A percentile compares a stretch with the other conserved stretches of the same genome.
phyloP scores from a whole-genome alignment of 495 filamentous ascomycete genomes.

The Penicillium diatomitis region DNA sequence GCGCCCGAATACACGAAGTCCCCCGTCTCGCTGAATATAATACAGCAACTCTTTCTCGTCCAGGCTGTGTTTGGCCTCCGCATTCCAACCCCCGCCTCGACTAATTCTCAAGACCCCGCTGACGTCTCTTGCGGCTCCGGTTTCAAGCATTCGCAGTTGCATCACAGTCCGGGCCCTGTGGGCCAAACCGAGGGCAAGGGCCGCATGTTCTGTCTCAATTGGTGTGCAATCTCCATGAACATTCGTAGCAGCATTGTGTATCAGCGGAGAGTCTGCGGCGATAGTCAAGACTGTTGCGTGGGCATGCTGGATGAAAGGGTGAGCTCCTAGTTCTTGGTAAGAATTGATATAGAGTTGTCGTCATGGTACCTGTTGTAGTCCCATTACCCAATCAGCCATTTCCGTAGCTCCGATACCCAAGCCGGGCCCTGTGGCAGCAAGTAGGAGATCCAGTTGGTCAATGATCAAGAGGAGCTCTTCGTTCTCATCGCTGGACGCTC shows the following conservation, averaged over 20 bases:
- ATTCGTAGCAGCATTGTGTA: constrained; percentile 37
- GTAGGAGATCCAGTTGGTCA: constrained; percentile 43
- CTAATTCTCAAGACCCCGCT: constrained; percentile 81
- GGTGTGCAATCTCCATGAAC: constrained; percentile 42
- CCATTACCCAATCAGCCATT: constrained; percentile 37
- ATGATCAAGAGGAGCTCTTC: constrained; percentile 37
- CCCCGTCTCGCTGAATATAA: constrained; percentile 67
- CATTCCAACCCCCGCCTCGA: constrained; percentile 41
- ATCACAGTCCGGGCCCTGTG: constrained; percentile 63
- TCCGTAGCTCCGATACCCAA: constrained; percentile 36
- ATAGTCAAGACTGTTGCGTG: constrained; percentile 55
- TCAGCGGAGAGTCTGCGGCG: constrained; percentile 61
- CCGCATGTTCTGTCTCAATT: constrained; percentile 54
- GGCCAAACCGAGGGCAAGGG: constrained; percentile 58
- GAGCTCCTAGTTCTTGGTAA: background rate
- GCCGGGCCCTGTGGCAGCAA: constrained; percentile 34
- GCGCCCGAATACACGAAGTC: constrained; percentile 70
- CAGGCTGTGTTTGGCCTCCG: constrained; percentile 19
- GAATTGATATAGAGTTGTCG: background rate
- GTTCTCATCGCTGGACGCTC: constrained; percentile 10
- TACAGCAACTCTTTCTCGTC: constrained; percentile 72
- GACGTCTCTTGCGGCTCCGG: constrained; percentile 79
- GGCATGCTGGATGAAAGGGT: constrained; percentile 24
- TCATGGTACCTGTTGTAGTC: constrained; percentile 36
- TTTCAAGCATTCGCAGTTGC: constrained; percentile 67